Evolutionary conservation across 108 stramenopile species (phyloP).

Genomic region (Cyclotella sp.): DNA sequence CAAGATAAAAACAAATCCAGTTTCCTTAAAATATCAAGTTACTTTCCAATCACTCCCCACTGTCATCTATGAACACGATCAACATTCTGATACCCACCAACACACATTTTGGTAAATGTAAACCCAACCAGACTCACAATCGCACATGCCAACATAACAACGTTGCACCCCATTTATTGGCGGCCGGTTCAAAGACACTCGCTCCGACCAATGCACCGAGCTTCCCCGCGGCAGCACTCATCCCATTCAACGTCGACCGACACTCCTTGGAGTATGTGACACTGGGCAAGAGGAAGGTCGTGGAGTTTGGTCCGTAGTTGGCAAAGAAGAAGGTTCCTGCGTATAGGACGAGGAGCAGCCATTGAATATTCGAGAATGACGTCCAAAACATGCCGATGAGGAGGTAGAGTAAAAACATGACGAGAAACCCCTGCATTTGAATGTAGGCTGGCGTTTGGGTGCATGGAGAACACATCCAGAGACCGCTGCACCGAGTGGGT

Average conservation of each 20-base stretch:
- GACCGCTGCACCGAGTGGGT: conserved; percentile 21
- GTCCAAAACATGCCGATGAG: conserved; percentile 78
- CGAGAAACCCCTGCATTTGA: conserved; percentile 85
- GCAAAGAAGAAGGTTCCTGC: conserved; percentile 65
- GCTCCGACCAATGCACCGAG: conserved; percentile 79
- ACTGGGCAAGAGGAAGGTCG: conserved; percentile 74
- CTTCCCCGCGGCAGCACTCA: conserved; percentile 86
- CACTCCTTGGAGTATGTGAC: conserved; percentile 71
- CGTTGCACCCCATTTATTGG: conserved; percentile 63
- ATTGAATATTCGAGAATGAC: conserved; percentile 51
- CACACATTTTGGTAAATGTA: conserved; percentile 57
- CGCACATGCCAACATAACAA: conserved; percentile 80
- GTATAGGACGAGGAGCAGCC: conserved; percentile 58
- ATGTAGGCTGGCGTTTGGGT: conserved; percentile 72
- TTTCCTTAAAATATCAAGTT: neutral
- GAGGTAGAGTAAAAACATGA: conserved; percentile 79
- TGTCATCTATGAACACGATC: neutral
- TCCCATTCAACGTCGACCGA: conserved; percentile 85
- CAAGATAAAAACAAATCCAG: too few species aligned
- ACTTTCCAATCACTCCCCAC: neutral
- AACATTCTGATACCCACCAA: conserved; percentile 10
- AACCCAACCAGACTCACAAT: conserved; percentile 69
- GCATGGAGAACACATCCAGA: conserved; percentile 27
- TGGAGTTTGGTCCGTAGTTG: conserved; percentile 75
- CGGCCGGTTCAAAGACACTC: conserved; percentile 72